Percentiles rank a stretch among this genome's conserved stretches.
Evolutionary conservation across 192 early-diverging fungal genomes (phyloP).

Genomic region (Podila horticola): DNA sequence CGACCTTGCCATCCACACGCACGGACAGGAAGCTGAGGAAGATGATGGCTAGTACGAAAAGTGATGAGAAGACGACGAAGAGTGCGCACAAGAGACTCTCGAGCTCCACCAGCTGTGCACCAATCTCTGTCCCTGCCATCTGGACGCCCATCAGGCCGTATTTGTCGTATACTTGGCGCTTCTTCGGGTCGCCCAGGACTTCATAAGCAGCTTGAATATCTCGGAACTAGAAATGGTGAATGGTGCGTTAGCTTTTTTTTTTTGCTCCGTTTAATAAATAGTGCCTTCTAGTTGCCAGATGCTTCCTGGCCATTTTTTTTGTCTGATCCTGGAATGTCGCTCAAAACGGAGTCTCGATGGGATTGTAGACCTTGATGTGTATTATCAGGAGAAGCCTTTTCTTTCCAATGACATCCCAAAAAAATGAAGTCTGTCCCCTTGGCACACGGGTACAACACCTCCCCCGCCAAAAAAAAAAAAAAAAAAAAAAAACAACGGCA

Average conservation of each 20-base stretch:
- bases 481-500: not conserved
- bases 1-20: constrained; percentile 71
- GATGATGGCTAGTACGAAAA: constrained; percentile 70
- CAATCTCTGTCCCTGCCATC: constrained; percentile 74
- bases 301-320: too few relatives aligned
- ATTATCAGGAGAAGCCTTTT: too few relatives aligned
- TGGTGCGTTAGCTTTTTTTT: not conserved
- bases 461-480: too few relatives aligned
- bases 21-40: constrained; percentile 82
- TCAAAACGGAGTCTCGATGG: too few relatives aligned
- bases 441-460: too few relatives aligned
- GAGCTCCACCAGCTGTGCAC: constrained; percentile 68
- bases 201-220: constrained; percentile 25
- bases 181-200: constrained; percentile 70
- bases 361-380: too few relatives aligned
- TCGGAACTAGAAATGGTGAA: constrained; percentile 12
- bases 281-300: not conserved
- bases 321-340: too few relatives aligned
- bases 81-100: constrained; percentile 67
- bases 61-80: constrained; percentile 58
- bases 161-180: constrained; percentile 87
- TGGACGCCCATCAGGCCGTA: constrained; percentile 80
- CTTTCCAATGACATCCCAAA: too few relatives aligned
- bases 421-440: too few relatives aligned
- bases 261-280: not conserved